These are phyloP conservation scores for Raphanus sativus DNA, from an alignment of 345 rosid species.

Conservation along the genomic window DNA sequence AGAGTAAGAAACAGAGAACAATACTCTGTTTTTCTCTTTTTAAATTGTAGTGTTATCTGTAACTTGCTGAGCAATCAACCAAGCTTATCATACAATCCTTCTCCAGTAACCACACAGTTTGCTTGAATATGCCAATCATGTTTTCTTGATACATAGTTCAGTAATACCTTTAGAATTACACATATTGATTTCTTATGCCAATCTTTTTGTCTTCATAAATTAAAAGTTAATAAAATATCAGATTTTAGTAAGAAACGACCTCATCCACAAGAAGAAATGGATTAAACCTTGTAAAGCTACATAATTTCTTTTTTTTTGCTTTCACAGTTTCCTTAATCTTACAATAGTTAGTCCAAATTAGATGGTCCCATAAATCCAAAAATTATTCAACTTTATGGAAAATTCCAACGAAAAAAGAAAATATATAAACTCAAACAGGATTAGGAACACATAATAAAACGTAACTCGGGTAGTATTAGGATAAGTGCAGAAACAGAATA, in stretches of 20 bases:
- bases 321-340: background rate
- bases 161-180: background rate
- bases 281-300: background rate
- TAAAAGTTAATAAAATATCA: background rate
- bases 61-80: too few relatives aligned
- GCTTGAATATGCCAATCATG: too few relatives aligned
- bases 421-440: background rate
- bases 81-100: too few relatives aligned
- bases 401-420: background rate
- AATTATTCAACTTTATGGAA: background rate
- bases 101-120: too few relatives aligned
- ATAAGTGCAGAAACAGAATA: background rate
- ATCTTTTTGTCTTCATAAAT: background rate
- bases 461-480: background rate
- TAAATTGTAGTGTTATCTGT: too few relatives aligned
- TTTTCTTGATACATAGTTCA: too few relatives aligned
- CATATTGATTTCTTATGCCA: background rate
- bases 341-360: background rate
- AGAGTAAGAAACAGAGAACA: too few relatives aligned
- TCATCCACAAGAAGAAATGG: background rate
- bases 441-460: background rate
- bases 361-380: background rate
- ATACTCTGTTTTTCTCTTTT: too few relatives aligned
- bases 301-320: too few relatives aligned
- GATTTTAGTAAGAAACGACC: background rate